A percentile compares a stretch with the other conserved stretches of the same genome.
Evolutionary conservation across 495 filamentous ascomycete genomes (phyloP).

Genomic region (Penicillium cinerascens): DNA sequence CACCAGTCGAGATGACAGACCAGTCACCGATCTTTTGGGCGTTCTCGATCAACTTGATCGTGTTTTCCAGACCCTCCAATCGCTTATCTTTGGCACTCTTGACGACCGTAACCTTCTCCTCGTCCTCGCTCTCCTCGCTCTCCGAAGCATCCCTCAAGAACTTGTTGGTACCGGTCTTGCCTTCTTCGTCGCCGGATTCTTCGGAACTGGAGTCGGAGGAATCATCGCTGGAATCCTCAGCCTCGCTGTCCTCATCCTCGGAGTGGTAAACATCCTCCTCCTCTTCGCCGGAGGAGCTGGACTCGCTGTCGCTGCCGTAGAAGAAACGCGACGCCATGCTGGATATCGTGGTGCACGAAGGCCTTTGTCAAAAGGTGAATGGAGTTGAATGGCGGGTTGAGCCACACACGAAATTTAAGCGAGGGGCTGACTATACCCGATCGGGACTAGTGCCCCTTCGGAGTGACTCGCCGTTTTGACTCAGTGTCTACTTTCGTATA

Average conservation of each 20-base stretch:
- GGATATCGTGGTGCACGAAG: conserved; percentile 22
- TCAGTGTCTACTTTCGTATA: not conserved
- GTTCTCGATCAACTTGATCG: conserved; percentile 87
- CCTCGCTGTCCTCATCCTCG: conserved; percentile 62
- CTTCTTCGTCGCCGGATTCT: conserved; percentile 56
- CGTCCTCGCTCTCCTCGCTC: conserved; percentile 80
- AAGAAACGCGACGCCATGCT: conserved; percentile 83
- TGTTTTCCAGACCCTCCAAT: conserved; percentile 86
- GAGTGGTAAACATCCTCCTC: conserved; percentile 86
- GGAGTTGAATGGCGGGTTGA: conserved; percentile 37
- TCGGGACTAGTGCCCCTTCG: conserved; percentile 26
- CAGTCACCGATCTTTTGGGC: conserved; percentile 96
- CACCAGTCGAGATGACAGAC: conserved; percentile 86
- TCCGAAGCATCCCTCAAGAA: conserved; percentile 79
- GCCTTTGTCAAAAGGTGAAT: conserved; percentile 31
- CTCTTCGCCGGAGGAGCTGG: conserved; percentile 75
- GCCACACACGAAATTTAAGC: conserved; percentile 54
- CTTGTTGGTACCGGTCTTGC: conserved; percentile 64
- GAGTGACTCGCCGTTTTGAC: conserved; percentile 1
- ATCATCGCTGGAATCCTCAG: conserved; percentile 68
- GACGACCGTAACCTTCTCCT: conserved; percentile 74
- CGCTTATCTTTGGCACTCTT: conserved; percentile 99
- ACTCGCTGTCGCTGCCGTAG: conserved; percentile 84
- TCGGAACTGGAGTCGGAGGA: conserved; percentile 8
- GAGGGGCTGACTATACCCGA: conserved; percentile 43